These are phyloP conservation scores for Barnettozyma pratensis DNA, from an alignment of 805 yeast genomes.

Conservation along the genomic window DNA sequence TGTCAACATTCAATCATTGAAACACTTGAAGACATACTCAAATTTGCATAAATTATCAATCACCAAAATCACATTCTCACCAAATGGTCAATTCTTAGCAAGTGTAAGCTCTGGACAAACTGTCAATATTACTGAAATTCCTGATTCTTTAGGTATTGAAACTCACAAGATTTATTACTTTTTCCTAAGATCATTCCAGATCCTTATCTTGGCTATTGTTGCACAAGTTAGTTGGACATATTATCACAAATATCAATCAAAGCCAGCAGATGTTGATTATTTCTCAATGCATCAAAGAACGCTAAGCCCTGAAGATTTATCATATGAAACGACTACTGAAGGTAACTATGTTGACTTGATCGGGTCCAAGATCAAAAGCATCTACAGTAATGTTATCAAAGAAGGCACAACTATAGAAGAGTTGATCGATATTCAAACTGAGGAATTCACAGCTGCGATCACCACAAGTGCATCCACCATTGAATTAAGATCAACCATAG, in stretches of 20 bases:
- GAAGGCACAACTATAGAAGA: neutral
- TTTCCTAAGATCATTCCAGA: conserved; percentile 18
- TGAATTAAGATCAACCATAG: neutral
- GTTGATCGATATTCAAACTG: neutral
- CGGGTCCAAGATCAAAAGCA: conserved; percentile 4
- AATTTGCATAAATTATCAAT: conserved; percentile 66
- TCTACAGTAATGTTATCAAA: conserved; percentile 4
- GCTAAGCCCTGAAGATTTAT: conserved; percentile 6
- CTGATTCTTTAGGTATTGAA: conserved; percentile 36
- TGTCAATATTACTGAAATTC: conserved; percentile 58
- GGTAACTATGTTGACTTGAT: neutral
- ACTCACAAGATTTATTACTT: conserved; percentile 22
- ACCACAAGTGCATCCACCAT: neutral
- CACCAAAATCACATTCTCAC: conserved; percentile 65
- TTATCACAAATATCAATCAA: conserved; percentile 8
- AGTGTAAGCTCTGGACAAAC: conserved; percentile 74
- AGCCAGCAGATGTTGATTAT: conserved; percentile 20
- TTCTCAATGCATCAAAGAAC: conserved; percentile 18
- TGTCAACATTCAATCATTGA: conserved; percentile 40
- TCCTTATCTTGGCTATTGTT: conserved; percentile 8
- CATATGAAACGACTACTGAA: neutral
- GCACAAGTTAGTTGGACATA: conserved; percentile 11
- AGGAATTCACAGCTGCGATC: neutral
- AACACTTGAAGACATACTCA: conserved; percentile 47
- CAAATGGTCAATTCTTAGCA: conserved; percentile 63